These are phyloP conservation scores for Trichaptum fuscoviolaceum DNA, from an alignment of 768 basidiomycete species.

Conservation along the genomic window DNA sequence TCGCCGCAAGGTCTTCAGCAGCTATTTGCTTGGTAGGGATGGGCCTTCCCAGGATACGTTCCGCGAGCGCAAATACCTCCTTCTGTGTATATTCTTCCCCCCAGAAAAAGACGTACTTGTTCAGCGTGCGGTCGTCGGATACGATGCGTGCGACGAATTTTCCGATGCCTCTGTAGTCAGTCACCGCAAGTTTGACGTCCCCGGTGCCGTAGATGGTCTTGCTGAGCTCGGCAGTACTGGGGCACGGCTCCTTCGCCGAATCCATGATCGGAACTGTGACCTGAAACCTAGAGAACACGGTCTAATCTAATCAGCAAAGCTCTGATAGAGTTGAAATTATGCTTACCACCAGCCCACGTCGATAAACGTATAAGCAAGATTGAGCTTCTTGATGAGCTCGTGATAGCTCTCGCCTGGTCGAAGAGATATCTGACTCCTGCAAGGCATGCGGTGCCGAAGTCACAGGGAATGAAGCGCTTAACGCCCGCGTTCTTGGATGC, in stretches of 20 bases:
- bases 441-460: constrained; percentile 16
- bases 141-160: constrained; percentile 26
- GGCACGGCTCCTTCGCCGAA: constrained; percentile 5
- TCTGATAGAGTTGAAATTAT: neutral
- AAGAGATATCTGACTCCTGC: neutral
- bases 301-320: neutral
- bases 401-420: constrained; percentile 11
- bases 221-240: neutral
- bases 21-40: neutral
- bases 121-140: constrained; percentile 26
- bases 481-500: constrained; percentile 19
- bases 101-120: constrained; percentile 24
- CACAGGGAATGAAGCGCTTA: constrained; percentile 20
- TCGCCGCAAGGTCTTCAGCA: neutral
- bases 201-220: constrained; percentile 17
- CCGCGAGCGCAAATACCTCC: constrained; percentile 19
- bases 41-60: constrained; percentile 19
- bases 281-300: neutral
- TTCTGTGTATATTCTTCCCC: constrained; percentile 22
- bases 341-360: constrained; percentile 26
- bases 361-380: constrained; percentile 26
- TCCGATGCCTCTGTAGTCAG: constrained; percentile 21
- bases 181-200: constrained; percentile 18
- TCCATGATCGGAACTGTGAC: constrained; percentile 16
- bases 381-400: constrained; percentile 20